Evolutionary conservation across 495 filamentous ascomycete species (phyloP).

Genomic region (Annulohypoxylon moriforme): DNA sequence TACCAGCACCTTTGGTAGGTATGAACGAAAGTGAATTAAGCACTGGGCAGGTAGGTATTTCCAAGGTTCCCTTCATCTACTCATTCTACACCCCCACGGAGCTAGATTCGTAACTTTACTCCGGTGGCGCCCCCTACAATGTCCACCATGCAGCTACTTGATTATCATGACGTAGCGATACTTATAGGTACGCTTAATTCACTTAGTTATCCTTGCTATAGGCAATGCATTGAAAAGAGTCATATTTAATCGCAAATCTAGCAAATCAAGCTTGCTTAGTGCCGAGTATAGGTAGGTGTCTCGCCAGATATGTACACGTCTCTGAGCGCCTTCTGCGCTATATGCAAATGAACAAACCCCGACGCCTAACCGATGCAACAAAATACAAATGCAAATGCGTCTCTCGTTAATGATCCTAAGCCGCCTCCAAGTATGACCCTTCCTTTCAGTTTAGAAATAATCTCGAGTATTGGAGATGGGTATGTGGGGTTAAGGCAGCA

Average conservation of each 20-base stretch:
- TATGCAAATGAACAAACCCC: slow-evolving; percentile 22
- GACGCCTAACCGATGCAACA: slow-evolving; percentile 40
- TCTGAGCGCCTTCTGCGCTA: background rate
- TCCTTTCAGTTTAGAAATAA: background rate
- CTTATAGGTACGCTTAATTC: background rate
- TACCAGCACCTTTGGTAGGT: background rate
- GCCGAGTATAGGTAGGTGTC: background rate
- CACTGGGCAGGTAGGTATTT: too few relatives aligned
- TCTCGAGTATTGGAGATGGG: background rate
- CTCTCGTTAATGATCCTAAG: slow-evolving; percentile 10
- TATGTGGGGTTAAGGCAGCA: background rate
- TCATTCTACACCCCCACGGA: background rate
- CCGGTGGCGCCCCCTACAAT: background rate
- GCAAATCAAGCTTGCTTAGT: background rate
- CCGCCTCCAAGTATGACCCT: background rate
- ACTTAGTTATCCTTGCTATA: background rate
- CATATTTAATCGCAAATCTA: background rate
- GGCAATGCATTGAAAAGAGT: background rate
- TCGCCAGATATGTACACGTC: slow-evolving; percentile 5
- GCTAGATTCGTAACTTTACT: background rate
- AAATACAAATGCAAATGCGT: slow-evolving; percentile 19
- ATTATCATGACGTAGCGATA: background rate
- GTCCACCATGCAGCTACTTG: background rate
- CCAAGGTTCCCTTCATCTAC: background rate
- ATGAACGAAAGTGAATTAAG: too few relatives aligned